Percentiles rank a stretch among this genome's conserved stretches.
Conservation (phyloP, 2,329 filamentous ascomycete species). For the Clarireedia monteithiana region DNA sequence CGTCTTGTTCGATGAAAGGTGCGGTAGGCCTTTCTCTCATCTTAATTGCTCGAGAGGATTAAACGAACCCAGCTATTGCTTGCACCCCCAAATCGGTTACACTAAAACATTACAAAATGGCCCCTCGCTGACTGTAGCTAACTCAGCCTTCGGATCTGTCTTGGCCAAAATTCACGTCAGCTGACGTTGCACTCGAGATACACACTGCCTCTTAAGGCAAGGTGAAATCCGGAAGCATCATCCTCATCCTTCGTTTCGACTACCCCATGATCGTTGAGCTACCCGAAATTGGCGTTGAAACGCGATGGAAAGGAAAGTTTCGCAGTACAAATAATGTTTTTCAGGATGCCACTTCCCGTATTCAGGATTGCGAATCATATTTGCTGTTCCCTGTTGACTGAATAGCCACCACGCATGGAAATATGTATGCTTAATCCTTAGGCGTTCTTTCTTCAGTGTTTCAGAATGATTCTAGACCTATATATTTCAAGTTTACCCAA, state of each 20-base stretch:
- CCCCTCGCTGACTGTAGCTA: background rate
- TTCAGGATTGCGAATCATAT: conserved; percentile 2
- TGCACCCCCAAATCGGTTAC: background rate
- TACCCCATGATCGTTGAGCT: background rate
- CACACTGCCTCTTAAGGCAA: background rate
- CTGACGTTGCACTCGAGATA: conserved; percentile 4
- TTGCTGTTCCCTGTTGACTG: background rate
- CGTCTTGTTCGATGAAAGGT: background rate
- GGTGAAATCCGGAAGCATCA: background rate
- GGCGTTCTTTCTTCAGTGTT: background rate
- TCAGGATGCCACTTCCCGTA: background rate
- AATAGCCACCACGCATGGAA: background rate
- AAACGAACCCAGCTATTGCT: background rate
- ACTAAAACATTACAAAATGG: background rate
- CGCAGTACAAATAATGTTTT: background rate
- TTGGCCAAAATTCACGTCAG: conserved; percentile 2
- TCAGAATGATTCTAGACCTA: background rate
- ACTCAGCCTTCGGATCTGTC: background rate
- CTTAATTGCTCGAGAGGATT: background rate
- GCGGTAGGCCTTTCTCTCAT: background rate
- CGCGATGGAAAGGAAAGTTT: background rate
- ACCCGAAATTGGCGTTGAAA: background rate
- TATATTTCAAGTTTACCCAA: background rate
- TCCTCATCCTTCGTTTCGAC: conserved; percentile 1
- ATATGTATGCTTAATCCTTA: background rate